Conservation (phyloP, 2,329 filamentous ascomycete species). For the Fusarium devonianum region DNA sequence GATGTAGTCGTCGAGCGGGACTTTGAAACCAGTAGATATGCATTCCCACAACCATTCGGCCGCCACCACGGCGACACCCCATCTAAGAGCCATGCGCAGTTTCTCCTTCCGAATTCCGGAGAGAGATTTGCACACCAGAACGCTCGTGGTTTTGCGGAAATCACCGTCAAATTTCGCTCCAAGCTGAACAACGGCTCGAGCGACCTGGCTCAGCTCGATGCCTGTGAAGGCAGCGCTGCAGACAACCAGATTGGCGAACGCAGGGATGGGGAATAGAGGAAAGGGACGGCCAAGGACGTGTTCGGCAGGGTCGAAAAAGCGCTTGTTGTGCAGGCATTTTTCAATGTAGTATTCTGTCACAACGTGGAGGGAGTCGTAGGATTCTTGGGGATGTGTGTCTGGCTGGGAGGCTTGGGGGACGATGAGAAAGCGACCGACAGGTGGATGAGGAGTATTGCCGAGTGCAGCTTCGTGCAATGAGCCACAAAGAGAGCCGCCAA, state of each 20-base stretch:
- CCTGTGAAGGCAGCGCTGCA: conserved; percentile 84
- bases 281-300: conserved; percentile 83
- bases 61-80: conserved; percentile 81
- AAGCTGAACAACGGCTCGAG: conserved; percentile 76
- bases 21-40: conserved; percentile 63
- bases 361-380: conserved; percentile 52
- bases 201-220: conserved; percentile 85
- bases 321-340: conserved; percentile 80
- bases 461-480: conserved; percentile 53
- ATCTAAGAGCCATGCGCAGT: conserved; percentile 75
- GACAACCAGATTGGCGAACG: conserved; percentile 74
- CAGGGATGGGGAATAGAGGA: conserved; percentile 70
- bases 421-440: conserved; percentile 57
- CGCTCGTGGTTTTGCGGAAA: conserved; percentile 73
- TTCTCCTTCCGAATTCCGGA: conserved; percentile 73
- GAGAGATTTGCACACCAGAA: conserved; percentile 75
- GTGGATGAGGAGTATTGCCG: conserved; percentile 38
- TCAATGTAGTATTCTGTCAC: conserved; percentile 96
- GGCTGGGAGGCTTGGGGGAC: conserved; percentile 61
- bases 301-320: conserved; percentile 70
- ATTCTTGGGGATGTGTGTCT: conserved; percentile 51
- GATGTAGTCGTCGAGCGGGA: conserved; percentile 56
- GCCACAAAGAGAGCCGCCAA: conserved; percentile 54
- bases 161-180: conserved; percentile 84
- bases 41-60: conserved; percentile 87